phyloP scores from a whole-genome alignment of 371 early-diverging fungal genomes.

The Lichtheimia ornata region DNA sequence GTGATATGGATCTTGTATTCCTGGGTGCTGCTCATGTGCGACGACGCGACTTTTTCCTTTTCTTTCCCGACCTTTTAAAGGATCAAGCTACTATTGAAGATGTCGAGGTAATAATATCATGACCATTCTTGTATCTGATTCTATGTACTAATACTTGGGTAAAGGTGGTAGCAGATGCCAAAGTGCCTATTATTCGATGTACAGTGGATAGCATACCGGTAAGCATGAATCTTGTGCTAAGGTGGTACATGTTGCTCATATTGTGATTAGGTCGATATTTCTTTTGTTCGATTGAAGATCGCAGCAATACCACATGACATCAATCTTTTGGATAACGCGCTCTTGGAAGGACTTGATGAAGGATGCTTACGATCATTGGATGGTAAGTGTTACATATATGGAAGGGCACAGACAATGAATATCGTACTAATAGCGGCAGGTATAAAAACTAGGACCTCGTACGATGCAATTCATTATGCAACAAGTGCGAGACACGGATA shows the following conservation, averaged over 20 bases:
- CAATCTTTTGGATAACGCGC: conserved; percentile 30
- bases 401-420: background rate
- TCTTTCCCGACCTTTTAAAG: conserved; percentile 22
- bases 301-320: conserved; percentile 14
- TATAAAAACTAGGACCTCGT: conserved; percentile 20
- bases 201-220: conserved; percentile 34
- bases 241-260: background rate
- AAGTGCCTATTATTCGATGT: conserved; percentile 46
- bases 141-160: background rate
- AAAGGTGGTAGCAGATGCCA: conserved; percentile 10
- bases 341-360: conserved; percentile 26
- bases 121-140: background rate
- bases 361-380: conserved; percentile 37
- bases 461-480: conserved; percentile 25
- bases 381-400: conserved; percentile 14
- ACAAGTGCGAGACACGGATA: conserved; percentile 15
- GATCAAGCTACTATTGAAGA: conserved; percentile 18
- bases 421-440: too few species aligned
- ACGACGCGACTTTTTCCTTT: conserved; percentile 22
- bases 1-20: conserved; percentile 41
- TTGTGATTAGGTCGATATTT: conserved; percentile 32
- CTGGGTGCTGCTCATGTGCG: conserved; percentile 25
- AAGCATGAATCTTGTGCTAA: background rate
- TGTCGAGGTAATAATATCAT: conserved; percentile 26
- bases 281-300: conserved; percentile 34